Conservation (phyloP, 148 eudicot genomes). For the Persicaria maculosa region DNA sequence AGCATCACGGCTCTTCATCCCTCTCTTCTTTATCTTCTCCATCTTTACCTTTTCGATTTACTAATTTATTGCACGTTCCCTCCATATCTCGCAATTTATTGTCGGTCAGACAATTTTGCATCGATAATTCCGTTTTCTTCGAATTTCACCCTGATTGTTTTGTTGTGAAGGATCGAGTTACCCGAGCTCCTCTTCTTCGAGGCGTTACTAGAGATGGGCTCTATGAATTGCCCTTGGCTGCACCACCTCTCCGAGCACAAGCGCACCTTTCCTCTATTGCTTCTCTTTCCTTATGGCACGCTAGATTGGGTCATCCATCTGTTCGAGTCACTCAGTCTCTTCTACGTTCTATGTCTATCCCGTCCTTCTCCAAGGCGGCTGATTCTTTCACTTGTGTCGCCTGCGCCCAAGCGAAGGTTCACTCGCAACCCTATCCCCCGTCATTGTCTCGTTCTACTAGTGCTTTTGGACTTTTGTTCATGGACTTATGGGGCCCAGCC, state of each 20-base stretch:
- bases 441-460: no score
- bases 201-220: background rate
- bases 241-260: background rate
- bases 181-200: background rate
- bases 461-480: background rate
- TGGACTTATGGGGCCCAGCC: background rate
- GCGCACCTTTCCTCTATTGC: background rate
- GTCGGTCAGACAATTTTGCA: background rate
- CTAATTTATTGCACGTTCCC: background rate
- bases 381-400: background rate
- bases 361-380: background rate
- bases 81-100: background rate
- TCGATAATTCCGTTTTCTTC: background rate
- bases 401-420: background rate
- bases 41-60: background rate
- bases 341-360: background rate
- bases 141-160: background rate
- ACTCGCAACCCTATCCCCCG: background rate
- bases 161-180: background rate
- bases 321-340: background rate
- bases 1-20: background rate
- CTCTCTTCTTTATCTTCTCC: background rate
- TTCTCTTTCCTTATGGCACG: background rate
- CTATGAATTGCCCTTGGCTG: background rate
- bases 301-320: background rate